Base-by-base conservation (phyloP, 768 basidiomycete species). In the Xerocomus potaroensis region DNA sequence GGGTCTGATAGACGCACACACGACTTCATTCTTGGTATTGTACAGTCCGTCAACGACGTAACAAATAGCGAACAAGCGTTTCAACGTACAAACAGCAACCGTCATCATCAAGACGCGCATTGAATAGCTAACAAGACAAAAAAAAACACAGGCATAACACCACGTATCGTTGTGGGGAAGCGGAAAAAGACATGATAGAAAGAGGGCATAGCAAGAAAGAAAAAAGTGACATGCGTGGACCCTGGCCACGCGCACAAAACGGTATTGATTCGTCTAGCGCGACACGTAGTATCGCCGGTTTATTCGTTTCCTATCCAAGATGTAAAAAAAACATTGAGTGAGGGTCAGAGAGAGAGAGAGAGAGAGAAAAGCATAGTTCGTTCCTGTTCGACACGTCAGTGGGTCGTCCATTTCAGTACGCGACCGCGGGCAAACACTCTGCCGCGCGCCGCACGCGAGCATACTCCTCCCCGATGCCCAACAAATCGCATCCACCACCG, bases 361-460 rank as follows among this genome's bases (percentile, higher is more conserved):
- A 22, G 35, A 36, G 14, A 22, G 21, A 8, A 8, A 35, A 8
- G 35, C 21, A 22, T 22, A 14, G 15, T 22, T 22, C 21, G n/a
- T 36, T 14, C 14, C 12, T 14, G 35, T 21, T 36, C 11, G 35
- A 36, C 12, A 21, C 23, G 21, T 37, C 23, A 4, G 15, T 37
- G 37, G 18, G 37, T 38, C 15, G 35, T 36, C n/a, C n/a, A 24
- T 36, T n/a, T 60, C 43, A 63, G 46, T 57, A 63, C 4, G 51
- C 61, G 3, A 57, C 34, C 14, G 57, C 45, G 31, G 55, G 55
- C 5, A 57, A 41, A 26, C 45, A 57, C 14, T 54, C 52, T 5
- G 40, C 51, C 0, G 47, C 23, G 11, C 55, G 60, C 2, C 14
- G 4, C 19, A 12, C 16, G 35, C 5, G 12, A 4, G 1, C 37